These are phyloP conservation scores for Chrysoporthe deuterocubensis DNA, from an alignment of 2,329 filamentous ascomycete genomes.

Conservation along the genomic window DNA sequence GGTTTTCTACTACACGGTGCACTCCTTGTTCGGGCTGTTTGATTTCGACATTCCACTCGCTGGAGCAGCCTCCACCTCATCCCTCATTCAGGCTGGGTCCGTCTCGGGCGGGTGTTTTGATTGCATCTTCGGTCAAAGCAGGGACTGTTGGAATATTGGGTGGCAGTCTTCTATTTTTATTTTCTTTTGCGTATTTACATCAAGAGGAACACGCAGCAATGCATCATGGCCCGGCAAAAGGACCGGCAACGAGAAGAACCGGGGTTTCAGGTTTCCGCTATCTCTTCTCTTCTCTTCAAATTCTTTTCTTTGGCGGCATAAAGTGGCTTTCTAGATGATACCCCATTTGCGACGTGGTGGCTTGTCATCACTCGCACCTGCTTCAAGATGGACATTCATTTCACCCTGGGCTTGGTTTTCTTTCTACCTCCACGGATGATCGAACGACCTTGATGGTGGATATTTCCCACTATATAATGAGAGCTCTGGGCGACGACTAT, in stretches of 20 bases:
- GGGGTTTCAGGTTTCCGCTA: slow-evolving; percentile 36
- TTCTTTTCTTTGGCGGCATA: slow-evolving; percentile 41
- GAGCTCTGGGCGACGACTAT: slow-evolving; percentile 43
- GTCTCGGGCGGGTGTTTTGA: slow-evolving; percentile 51
- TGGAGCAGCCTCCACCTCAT: slow-evolving; percentile 43
- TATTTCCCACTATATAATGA: slow-evolving; percentile 33
- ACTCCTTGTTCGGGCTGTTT: slow-evolving; percentile 13
- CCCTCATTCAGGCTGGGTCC: slow-evolving; percentile 60
- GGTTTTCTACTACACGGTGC: background rate
- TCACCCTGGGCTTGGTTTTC: slow-evolving; percentile 36
- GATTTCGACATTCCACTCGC: background rate
- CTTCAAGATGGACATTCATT: slow-evolving; percentile 44
- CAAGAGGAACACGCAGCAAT: slow-evolving; percentile 68
- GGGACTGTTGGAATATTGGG: slow-evolving; percentile 49
- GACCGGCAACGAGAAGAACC: slow-evolving; percentile 45
- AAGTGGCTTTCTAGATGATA: slow-evolving; percentile 47
- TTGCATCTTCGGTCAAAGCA: slow-evolving; percentile 58
- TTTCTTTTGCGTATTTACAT: slow-evolving; percentile 41
- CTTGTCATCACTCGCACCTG: slow-evolving; percentile 39
- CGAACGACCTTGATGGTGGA: slow-evolving; percentile 50
- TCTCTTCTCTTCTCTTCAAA: slow-evolving; percentile 37
- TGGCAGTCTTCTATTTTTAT: slow-evolving; percentile 45
- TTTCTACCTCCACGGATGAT: slow-evolving; percentile 52
- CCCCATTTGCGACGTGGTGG: slow-evolving; percentile 39
- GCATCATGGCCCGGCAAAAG: slow-evolving; percentile 53